These are phyloP conservation scores for Sapria himalayana DNA, from an alignment of 345 rosid species.

Conservation along the genomic window DNA sequence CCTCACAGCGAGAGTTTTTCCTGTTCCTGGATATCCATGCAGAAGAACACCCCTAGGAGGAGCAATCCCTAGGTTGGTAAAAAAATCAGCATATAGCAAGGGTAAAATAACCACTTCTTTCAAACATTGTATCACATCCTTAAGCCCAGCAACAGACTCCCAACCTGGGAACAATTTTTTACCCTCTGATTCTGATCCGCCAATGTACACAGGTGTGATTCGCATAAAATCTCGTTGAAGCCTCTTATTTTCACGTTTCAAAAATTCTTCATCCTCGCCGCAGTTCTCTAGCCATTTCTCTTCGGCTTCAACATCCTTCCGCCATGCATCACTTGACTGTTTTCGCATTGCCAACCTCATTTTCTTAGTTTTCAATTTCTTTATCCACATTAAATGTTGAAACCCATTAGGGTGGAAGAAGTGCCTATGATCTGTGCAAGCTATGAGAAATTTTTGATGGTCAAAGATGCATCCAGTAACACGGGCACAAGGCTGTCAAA, in stretches of 20 bases:
- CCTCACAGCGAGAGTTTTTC: constrained; percentile 91
- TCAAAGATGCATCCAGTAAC: constrained; percentile 85
- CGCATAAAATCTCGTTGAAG: constrained; percentile 79
- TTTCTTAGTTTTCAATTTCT: constrained; percentile 65
- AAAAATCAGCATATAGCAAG: constrained; percentile 80
- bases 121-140: constrained; percentile 77
- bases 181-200: constrained; percentile 42
- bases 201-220: constrained; percentile 90
- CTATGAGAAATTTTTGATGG: constrained; percentile 94
- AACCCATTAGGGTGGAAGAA: constrained; percentile 66
- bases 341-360: constrained; percentile 61
- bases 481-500: constrained; percentile 91
- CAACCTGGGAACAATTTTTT: constrained; percentile 56
- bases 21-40: constrained; percentile 98
- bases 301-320: constrained; percentile 89
- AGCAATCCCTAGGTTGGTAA: constrained; percentile 69
- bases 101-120: constrained; percentile 96
- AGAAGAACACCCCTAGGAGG: constrained; percentile 94
- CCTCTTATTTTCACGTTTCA: constrained; percentile 93
- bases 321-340: constrained; percentile 61
- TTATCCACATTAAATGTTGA: constrained; percentile 31
- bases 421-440: constrained; percentile 82
- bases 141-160: constrained; percentile 99
- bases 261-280: constrained; percentile 96
- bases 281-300: constrained; percentile 98